Conservation (phyloP, 2,329 filamentous ascomycete genomes). For the Aurifilum marmelostoma region DNA sequence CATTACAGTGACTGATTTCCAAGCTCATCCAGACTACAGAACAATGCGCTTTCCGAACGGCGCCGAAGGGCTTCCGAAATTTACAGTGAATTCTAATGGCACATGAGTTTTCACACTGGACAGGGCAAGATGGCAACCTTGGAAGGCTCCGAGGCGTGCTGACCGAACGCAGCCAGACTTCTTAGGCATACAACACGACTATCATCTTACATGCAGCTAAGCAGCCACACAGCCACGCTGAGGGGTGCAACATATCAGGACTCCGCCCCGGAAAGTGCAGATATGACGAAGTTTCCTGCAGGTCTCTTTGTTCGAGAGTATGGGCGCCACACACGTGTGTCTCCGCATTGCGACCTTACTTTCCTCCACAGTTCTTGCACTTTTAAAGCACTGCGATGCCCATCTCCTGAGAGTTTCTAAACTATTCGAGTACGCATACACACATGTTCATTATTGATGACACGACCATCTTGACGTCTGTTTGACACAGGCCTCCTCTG, state of each 20-base stretch:
- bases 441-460: background rate
- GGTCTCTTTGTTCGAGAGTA: background rate
- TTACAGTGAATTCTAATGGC: no score
- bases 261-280: background rate
- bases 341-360: background rate
- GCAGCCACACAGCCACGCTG: background rate
- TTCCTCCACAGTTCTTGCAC: background rate
- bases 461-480: background rate
- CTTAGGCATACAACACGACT: background rate
- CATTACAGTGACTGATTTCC: no score
- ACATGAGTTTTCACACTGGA: no score
- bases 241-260: background rate
- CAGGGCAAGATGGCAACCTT: no score
- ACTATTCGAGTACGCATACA: background rate
- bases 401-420: background rate
- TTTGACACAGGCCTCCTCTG: no score
- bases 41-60: no score
- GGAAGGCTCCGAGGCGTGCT: no score
- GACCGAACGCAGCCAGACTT: no score
- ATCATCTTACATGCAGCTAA: background rate
- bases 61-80: no score
- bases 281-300: background rate
- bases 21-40: no score
- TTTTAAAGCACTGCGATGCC: background rate
- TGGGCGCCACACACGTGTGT: background rate